Percentiles rank a stretch among this genome's conserved stretches.
phyloP scores from a whole-genome alignment of 176 grass and related monocot species.

The Eragrostis nindensis region DNA sequence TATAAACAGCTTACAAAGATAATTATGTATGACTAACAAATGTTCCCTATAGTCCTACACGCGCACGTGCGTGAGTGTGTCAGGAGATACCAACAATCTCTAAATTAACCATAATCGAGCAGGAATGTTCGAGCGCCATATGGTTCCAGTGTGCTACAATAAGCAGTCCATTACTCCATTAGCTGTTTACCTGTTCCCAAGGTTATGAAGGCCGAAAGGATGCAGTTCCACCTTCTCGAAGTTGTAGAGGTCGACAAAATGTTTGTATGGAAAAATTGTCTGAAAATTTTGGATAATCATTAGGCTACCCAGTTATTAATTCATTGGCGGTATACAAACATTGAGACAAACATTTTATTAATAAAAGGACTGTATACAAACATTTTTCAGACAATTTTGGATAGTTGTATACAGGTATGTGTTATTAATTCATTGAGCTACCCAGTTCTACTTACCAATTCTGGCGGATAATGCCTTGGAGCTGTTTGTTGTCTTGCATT shows the following conservation, averaged over 20 bases:
- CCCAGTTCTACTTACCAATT: slow-evolving; percentile 64
- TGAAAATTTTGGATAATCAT: slow-evolving; percentile 47
- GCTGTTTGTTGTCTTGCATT: slow-evolving; percentile 51
- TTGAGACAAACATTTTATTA: no score
- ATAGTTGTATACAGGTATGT: slow-evolving; percentile 29
- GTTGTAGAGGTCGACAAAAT: slow-evolving; percentile 79
- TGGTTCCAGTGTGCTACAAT: slow-evolving; percentile 13
- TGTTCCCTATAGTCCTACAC: no score
- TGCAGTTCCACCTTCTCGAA: slow-evolving; percentile 65
- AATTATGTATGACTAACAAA: no score
- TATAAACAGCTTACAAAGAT: no score
- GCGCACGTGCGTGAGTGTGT: no score
- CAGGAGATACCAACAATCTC: slow-evolving; percentile 32
- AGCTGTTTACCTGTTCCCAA: slow-evolving; percentile 86
- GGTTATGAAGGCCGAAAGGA: slow-evolving; percentile 81
- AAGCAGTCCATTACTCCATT: slow-evolving; percentile 21
- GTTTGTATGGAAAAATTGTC: slow-evolving; percentile 73
- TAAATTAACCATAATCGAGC: slow-evolving; percentile 20
- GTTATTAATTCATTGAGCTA: slow-evolving; percentile 21
- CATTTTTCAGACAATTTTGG: no score
- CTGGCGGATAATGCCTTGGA: slow-evolving; percentile 58
- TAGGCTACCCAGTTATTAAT: no score
- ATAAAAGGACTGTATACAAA: no score
- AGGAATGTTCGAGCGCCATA: not conserved
- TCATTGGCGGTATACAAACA: no score